A percentile compares a stretch with the other conserved stretches of the same genome.
Evolutionary conservation across 2,329 filamentous ascomycete genomes (phyloP).

Genomic region (Stagonosporopsis tanaceti): DNA sequence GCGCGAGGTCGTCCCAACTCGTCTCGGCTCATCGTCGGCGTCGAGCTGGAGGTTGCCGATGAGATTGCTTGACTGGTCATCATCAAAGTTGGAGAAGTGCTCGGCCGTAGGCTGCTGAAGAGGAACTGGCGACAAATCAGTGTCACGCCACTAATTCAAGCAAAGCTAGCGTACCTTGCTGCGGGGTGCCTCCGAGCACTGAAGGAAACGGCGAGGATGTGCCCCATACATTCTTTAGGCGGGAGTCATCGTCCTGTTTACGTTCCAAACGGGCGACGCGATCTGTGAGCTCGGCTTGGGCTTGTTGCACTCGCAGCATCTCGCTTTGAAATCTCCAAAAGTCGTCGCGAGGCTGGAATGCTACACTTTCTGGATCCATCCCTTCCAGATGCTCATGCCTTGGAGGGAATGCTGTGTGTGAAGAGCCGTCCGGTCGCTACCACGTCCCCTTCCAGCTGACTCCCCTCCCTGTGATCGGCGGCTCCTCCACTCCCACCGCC

Average conservation of each 20-base stretch:
- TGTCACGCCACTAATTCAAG: background rate
- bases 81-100: conserved; percentile 88
- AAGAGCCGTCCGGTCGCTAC: conserved; percentile 28
- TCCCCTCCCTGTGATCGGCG: conserved; percentile 21
- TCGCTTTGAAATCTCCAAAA: conserved; percentile 71
- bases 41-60: conserved; percentile 85
- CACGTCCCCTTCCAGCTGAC: conserved; percentile 21
- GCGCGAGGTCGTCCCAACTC: conserved; percentile 85
- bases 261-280: conserved; percentile 68
- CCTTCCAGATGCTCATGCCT: conserved; percentile 45
- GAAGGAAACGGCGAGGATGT: conserved; percentile 88
- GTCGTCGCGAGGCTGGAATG: conserved; percentile 70
- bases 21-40: conserved; percentile 83
- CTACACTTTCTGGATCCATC: conserved; percentile 70
- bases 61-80: conserved; percentile 82
- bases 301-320: conserved; percentile 66
- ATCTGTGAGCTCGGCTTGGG: conserved; percentile 68
- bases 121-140: conserved; percentile 66
- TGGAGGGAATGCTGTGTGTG: conserved; percentile 27
- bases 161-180: conserved; percentile 74
- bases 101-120: conserved; percentile 81
- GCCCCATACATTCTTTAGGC: conserved; percentile 85
- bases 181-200: conserved; percentile 80
- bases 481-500: conserved; percentile 19
- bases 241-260: conserved; percentile 68